Evolutionary conservation across 1,139 yeast species (phyloP).

Genomic region (Scheffersomyces stambukii): DNA sequence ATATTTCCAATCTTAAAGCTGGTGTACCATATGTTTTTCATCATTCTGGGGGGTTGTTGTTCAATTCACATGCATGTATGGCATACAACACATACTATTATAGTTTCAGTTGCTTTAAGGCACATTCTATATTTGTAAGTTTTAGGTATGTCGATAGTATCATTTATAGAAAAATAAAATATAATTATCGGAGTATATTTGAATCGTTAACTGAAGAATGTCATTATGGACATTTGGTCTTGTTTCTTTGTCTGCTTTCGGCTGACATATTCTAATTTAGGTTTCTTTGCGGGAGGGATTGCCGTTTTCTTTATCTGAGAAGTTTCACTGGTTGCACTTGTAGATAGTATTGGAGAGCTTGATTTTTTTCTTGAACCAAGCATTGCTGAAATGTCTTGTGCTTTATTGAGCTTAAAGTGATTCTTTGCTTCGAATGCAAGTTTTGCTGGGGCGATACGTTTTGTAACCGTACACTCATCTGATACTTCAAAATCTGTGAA

Average conservation of each 20-base stretch:
- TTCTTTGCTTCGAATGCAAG: constrained; percentile 55
- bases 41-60: too few species aligned
- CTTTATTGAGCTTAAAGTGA: constrained; percentile 45
- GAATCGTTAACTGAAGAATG: constrained; percentile 11
- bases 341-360: constrained; percentile 1
- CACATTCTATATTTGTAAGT: not conserved
- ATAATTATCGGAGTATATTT: not conserved
- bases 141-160: not conserved
- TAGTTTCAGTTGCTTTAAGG: too few species aligned
- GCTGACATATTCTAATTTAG: constrained; percentile 12
- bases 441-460: constrained; percentile 6
- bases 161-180: constrained; percentile 1
- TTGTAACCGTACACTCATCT: constrained; percentile 2
- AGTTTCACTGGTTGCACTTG: constrained; percentile 1
- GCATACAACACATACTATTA: not conserved
- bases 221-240: constrained; percentile 14
- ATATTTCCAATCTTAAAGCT: too few species aligned
- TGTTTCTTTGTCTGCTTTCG: constrained; percentile 10
- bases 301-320: not conserved
- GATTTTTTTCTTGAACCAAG: constrained; percentile 26
- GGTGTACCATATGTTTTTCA: too few species aligned
- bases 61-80: too few species aligned
- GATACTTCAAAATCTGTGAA: constrained; percentile 56
- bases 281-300: constrained; percentile 4
- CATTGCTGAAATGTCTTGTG: constrained; percentile 51